Percentiles rank a stretch among this genome's conserved stretches.
phyloP scores from a whole-genome alignment of 2,329 filamentous ascomycete genomes.

The Tolypocladium cylindrosporum region DNA sequence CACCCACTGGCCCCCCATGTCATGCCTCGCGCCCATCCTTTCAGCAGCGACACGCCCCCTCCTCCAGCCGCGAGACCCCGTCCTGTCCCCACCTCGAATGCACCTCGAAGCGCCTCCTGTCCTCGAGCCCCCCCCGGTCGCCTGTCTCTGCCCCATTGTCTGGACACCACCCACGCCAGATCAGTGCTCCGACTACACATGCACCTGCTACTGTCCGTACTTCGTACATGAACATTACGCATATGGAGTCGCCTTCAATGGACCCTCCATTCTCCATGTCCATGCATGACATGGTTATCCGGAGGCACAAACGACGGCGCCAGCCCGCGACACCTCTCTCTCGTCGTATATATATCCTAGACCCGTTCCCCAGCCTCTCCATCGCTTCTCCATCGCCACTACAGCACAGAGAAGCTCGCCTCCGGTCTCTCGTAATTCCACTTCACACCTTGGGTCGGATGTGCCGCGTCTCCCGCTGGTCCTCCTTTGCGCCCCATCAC shows the following conservation, averaged over 20 bases:
- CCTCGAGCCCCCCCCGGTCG: neutral
- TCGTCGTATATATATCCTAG: neutral
- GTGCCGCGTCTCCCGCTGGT: neutral
- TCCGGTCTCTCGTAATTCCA: neutral
- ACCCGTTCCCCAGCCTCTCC: neutral
- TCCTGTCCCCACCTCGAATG: conserved; percentile 1
- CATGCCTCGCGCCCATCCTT: neutral
- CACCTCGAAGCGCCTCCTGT: neutral
- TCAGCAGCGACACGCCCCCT: neutral
- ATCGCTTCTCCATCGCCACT: neutral
- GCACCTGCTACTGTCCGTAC: conserved; percentile 2
- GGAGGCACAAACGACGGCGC: conserved; percentile 7
- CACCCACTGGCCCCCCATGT: neutral
- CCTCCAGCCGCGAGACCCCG: neutral
- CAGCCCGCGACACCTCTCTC: conserved; percentile 1
- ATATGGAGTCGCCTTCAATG: conserved; percentile 13
- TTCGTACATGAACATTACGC: conserved; percentile 8
- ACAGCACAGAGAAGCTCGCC: neutral
- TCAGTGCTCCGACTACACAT: neutral
- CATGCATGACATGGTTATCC: conserved; percentile 23
- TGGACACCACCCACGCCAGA: conserved; percentile 3
- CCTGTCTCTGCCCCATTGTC: conserved; percentile 2
- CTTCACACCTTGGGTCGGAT: neutral
- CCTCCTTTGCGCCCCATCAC: neutral
- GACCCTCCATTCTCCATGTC: conserved; percentile 27